Base-by-base conservation (phyloP, 2,329 filamentous ascomycete species). In the Westerdykella sp. region DNA sequence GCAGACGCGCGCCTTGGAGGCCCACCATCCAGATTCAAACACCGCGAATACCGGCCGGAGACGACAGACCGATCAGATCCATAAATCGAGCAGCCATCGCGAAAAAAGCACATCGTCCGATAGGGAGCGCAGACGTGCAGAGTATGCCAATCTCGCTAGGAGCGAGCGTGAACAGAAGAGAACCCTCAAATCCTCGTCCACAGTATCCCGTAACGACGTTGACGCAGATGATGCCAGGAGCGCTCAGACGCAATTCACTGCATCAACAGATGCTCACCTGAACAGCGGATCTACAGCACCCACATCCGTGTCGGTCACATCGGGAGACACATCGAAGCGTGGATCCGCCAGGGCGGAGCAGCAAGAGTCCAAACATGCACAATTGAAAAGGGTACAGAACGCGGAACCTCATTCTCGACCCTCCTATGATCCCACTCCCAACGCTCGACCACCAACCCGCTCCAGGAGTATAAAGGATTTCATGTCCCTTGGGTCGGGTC, bases 201-300 rank as follows among this genome's bases (percentile, higher is more conserved):
- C 46, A 12, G 45, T 50, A 2, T 41, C 48, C n/a, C 53, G 48
- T 21, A 45, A 42, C 40, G 56, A 60, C n/a, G 50, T 57, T n/a
- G 59, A 67, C 37, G 58, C 57, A 12, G 56, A 62, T 42, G 65
- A 66, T 28, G 41, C 23, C 15, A 54, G 46, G 5, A 61, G 60
- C 44, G 57, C 65, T n/a, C 65, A 64, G 5, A 70, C 71, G 13
- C 69, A 70, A 6, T 57, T 68, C 28, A 71, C 69, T 10, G 66
- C 65, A 37, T 61, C 64, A 4, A 71, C 67, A 5, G 67, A 71
- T 31, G 58, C 64, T 41, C 63, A 62, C 15, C 56, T 49, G 7
- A 54, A 67, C 51, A 62, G 57, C 42, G 55, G 56, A 6, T 71
- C 69, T 1, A 72, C 70, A 4, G 69, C 63, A 18, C 61, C 67